Evolutionary conservation across 164 flowering plant species (phyloP).

Genomic region (Dillenia turbinata): DNA sequence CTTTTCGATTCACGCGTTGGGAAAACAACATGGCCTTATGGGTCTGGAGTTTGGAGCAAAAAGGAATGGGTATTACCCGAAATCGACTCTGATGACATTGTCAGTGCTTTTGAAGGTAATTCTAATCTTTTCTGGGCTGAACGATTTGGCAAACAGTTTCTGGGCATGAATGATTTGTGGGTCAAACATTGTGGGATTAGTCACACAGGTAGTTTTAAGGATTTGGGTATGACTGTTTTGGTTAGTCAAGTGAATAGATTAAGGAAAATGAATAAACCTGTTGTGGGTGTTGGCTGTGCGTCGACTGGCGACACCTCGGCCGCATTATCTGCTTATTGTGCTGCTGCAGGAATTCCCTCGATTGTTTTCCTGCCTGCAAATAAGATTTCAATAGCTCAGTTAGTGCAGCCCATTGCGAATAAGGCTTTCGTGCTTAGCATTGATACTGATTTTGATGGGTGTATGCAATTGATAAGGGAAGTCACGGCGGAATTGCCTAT

Average conservation of each 20-base stretch:
- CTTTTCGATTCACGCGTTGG: slow-evolving; percentile 84
- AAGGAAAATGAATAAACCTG: slow-evolving; percentile 43
- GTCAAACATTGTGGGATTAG: slow-evolving; percentile 80
- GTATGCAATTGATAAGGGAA: slow-evolving; percentile 84
- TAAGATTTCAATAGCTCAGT: slow-evolving; percentile 46
- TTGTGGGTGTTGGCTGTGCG: slow-evolving; percentile 69
- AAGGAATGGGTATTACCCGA: slow-evolving; percentile 92
- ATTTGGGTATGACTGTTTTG: slow-evolving; percentile 58
- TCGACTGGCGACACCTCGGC: slow-evolving; percentile 59
- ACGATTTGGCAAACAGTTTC: slow-evolving; percentile 67
- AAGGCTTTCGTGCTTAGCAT: slow-evolving; percentile 83
- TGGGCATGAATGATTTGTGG: slow-evolving; percentile 88
- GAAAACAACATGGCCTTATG: slow-evolving; percentile 87
- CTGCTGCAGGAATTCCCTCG: slow-evolving; percentile 59
- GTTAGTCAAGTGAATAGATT: slow-evolving; percentile 55
- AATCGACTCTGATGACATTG: slow-evolving; percentile 69
- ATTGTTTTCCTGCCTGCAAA: slow-evolving; percentile 61
- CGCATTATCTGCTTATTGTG: slow-evolving; percentile 57
- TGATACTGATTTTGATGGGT: slow-evolving; percentile 90
- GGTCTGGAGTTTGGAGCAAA: slow-evolving; percentile 90
- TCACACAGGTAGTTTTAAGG: slow-evolving; percentile 54
- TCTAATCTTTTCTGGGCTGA: slow-evolving; percentile 93
- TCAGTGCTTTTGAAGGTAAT: slow-evolving; percentile 79
- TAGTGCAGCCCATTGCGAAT: slow-evolving; percentile 61
- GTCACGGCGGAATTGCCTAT: slow-evolving; percentile 81